phyloP scores from a whole-genome alignment of 768 basidiomycete genomes.

The Strobilomyces confusus region DNA sequence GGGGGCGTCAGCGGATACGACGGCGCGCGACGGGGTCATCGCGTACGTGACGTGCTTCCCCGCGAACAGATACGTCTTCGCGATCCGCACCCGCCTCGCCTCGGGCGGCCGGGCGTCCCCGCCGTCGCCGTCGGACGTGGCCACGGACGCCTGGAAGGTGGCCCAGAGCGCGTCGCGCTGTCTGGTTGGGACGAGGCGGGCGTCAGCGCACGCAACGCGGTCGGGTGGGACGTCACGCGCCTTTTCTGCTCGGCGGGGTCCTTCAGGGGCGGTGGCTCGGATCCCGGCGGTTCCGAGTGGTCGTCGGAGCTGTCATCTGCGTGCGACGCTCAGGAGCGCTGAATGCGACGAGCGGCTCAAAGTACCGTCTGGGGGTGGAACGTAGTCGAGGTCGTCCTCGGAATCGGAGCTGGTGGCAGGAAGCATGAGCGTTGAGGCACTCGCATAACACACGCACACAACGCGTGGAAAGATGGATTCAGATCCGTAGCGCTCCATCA shows the following conservation, averaged over 20 bases:
- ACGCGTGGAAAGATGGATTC: too few species aligned
- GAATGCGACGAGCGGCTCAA: neutral
- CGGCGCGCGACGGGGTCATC: neutral
- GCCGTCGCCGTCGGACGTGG: conserved; percentile 11
- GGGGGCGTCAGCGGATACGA: neutral
- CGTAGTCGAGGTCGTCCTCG: conserved; percentile 61
- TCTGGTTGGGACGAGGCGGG: conserved; percentile 31
- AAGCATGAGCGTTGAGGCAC: conserved; percentile 20
- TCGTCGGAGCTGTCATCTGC: conserved; percentile 37
- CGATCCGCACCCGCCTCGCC: conserved; percentile 57
- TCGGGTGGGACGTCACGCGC: conserved; percentile 27
- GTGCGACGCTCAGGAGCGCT: neutral
- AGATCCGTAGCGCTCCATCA: too few species aligned
- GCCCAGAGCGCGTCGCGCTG: conserved; percentile 64
- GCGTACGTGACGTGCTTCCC: conserved; percentile 73
- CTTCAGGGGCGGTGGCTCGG: conserved; percentile 19
- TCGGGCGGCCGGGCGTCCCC: conserved; percentile 9
- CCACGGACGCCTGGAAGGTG: conserved; percentile 62
- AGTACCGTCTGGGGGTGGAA: conserved; percentile 47
- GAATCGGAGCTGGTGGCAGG: conserved; percentile 46
- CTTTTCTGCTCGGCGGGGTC: conserved; percentile 44
- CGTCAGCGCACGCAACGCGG: neutral
- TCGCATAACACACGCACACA: too few species aligned
- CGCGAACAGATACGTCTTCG: conserved; percentile 69
- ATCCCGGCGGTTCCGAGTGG: conserved; percentile 29